A percentile compares a stretch with the other conserved stretches of the same genome.
Evolutionary conservation across 163 green algal species (phyloP).

Genomic region (Scenedesmus sp.): DNA sequence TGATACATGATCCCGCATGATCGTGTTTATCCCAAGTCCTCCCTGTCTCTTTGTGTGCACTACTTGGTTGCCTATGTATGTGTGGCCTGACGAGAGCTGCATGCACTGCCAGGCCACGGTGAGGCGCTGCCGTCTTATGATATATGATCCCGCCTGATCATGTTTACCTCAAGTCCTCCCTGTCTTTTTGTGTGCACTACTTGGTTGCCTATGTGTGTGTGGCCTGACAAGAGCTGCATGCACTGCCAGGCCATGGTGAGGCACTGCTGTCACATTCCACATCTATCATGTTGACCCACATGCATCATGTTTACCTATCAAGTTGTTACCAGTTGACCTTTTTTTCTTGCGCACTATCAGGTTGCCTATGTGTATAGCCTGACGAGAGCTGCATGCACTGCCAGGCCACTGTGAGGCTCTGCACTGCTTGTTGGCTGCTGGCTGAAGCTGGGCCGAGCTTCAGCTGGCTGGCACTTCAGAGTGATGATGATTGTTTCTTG

Average conservation of each 20-base stretch:
- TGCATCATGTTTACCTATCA: background rate
- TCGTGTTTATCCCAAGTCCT: too few species aligned
- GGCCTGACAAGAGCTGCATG: constrained; percentile 88
- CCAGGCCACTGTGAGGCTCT: constrained; percentile 41
- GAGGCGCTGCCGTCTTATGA: background rate
- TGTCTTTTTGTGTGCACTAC: too few species aligned
- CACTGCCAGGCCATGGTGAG: constrained; percentile 63
- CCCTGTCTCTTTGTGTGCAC: too few species aligned
- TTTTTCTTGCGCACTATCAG: constrained; percentile 47
- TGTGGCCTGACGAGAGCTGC: constrained; percentile 87
- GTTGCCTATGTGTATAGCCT: constrained; percentile 69
- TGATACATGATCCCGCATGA: too few species aligned
- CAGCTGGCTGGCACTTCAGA: too few species aligned
- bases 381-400: constrained; percentile 85
- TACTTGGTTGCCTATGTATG: too few species aligned
- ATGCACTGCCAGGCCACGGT: constrained; percentile 67
- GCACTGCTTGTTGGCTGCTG: background rate
- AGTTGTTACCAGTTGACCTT: background rate
- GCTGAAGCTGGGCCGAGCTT: too few species aligned
- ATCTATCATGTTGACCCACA: too few species aligned
- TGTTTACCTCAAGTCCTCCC: too few species aligned
- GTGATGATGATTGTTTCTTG: too few species aligned
- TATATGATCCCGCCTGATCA: too few species aligned
- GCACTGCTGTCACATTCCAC: too few species aligned
- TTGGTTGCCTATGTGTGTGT: background rate